Conservation (phyloP, 176 grass and related monocot species). For the Oryza officinalis region DNA sequence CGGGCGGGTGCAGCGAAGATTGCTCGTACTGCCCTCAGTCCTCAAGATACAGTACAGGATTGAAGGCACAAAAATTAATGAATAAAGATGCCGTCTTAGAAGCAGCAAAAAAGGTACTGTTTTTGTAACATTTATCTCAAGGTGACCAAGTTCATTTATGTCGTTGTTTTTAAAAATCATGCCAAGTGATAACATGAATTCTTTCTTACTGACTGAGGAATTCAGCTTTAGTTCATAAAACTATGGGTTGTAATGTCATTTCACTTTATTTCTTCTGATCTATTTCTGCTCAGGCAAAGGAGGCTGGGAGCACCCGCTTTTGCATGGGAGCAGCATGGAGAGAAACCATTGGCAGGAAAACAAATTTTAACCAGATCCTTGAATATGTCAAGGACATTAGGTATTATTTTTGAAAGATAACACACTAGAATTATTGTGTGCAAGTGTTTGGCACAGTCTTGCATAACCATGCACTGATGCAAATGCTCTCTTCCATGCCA, state of each 20-base stretch:
- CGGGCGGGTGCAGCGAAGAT: conserved; percentile 97
- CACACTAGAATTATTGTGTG: neutral
- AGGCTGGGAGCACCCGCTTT: conserved; percentile 92
- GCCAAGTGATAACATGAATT: neutral
- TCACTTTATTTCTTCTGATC: conserved; percentile 21
- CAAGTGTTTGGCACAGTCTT: neutral
- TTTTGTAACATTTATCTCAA: conserved; percentile 16
- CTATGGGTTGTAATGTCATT: neutral
- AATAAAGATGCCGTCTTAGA: conserved; percentile 88
- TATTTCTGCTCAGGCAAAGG: conserved; percentile 76
- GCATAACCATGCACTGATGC: conserved; percentile 6
- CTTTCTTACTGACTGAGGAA: conserved; percentile 1
- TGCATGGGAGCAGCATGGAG: conserved; percentile 99
- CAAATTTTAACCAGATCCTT: conserved; percentile 97
- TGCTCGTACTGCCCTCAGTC: conserved; percentile 98
- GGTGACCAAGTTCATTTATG: conserved; percentile 14
- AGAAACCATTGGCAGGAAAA: conserved; percentile 92
- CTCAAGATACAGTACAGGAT: conserved; percentile 84
- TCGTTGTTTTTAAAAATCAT: neutral
- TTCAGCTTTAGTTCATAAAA: neutral
- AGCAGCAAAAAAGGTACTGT: conserved; percentile 80
- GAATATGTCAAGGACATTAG: conserved; percentile 99
- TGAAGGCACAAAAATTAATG: conserved; percentile 93
- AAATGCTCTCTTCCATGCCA: conserved; percentile 1
- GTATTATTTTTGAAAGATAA: conserved; percentile 35